Evolutionary conservation across 1,284 basidiomycete genomes (phyloP), one percentile per base, ranked within the genome.

Genomic region (Phlebopus sp.): DNA sequence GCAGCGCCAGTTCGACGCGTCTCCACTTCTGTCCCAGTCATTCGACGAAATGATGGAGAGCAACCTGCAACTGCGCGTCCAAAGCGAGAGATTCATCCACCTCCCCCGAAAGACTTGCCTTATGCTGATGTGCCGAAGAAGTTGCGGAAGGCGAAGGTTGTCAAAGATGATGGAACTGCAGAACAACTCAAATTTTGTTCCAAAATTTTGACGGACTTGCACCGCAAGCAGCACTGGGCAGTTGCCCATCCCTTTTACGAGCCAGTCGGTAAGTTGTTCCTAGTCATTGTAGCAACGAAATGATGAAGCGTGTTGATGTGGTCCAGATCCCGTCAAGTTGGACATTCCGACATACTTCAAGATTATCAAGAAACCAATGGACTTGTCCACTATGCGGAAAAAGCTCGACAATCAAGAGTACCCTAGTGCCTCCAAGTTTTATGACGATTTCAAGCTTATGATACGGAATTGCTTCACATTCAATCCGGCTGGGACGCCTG

Each of bases 21-120:
- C 1, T 91, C 89, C 4, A 84, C 83, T 0, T 82, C 86, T n/a
- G 77, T 90, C 6, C 90, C 89, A 42, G 81, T 82, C 44, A 88
- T 90, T 57, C 79, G 87, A 37, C 85, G 89, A 23, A 83, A 81
- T 14, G 85, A 86, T 13, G 75, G 73, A 13, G 69, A 74, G 31
- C 75, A 74, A 37, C 71, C 81, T 52, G 71, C 70, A 23, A 69
- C 75, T 32, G 78, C 81, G n/a, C 83, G 96, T 17, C 96, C 96
- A 1, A 97, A 97, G 72, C 90, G 96, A 45, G 96, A 98, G 68
- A 95, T 97, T 34, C 94, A 97, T 60, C 92, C 95, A 10, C 95
- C 95, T 15, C 86, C 93, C 13, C 86, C 93, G 0, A 94, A 93
- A 68, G 96, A 98, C 59, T 71, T 97, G 17, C 82, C 89, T 0